Evolutionary conservation across 495 filamentous ascomycete species (phyloP).

Genomic region (Hypoxylon crocopeplum): DNA sequence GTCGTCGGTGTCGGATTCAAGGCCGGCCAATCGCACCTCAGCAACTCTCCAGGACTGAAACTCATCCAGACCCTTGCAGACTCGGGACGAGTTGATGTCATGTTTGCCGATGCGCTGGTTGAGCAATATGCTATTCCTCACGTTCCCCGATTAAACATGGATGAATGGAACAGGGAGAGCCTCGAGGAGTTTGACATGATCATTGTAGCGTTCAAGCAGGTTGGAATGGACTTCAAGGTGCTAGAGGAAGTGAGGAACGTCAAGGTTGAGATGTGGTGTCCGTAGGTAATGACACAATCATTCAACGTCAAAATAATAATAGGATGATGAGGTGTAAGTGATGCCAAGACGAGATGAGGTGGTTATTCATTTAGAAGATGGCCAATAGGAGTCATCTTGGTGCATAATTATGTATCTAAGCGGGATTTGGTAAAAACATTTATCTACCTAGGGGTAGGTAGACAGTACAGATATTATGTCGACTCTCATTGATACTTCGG

Average conservation of each 20-base stretch:
- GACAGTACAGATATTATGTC: no score
- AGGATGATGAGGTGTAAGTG: no score
- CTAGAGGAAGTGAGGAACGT: constrained; percentile 28
- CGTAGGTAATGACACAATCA: no score
- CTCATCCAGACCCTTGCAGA: constrained; percentile 35
- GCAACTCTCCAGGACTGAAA: constrained; percentile 42
- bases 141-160: constrained; percentile 29
- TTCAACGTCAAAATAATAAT: no score
- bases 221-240: constrained; percentile 39
- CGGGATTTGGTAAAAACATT: no score
- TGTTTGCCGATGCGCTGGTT: constrained; percentile 45
- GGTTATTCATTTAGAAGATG: no score
- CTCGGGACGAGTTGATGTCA: constrained; percentile 34
- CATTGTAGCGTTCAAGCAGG: constrained; percentile 42
- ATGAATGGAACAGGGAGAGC: constrained; percentile 30
- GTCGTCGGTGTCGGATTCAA: constrained; percentile 49
- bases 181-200: constrained; percentile 44
- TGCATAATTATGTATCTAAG: no score
- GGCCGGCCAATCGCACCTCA: constrained; percentile 37
- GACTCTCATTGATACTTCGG: no score
- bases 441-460: no score
- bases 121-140: constrained; percentile 36
- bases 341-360: no score
- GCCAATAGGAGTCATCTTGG: no score
- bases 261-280: constrained; percentile 41